Percentiles rank a stretch among this genome's conserved stretches.
Evolutionary conservation across 768 basidiomycete genomes (phyloP).

Genomic region (Asterophora lycoperdoides): DNA sequence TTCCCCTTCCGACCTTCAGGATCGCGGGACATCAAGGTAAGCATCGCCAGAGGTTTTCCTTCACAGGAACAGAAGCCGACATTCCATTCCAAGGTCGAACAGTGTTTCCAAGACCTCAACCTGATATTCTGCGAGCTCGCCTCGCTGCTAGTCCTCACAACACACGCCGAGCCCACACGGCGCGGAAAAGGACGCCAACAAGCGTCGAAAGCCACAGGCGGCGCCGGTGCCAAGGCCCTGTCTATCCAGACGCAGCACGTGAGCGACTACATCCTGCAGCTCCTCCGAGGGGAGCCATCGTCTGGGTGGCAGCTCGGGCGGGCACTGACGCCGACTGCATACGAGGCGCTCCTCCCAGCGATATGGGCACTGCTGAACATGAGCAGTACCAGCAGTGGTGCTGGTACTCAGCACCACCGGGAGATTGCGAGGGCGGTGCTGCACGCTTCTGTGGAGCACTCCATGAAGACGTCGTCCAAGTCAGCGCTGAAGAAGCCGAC

Average conservation of each 20-base stretch:
- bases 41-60: neutral
- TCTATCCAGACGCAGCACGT: slow-evolving; percentile 47
- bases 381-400: slow-evolving; percentile 16
- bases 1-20: slow-evolving; percentile 68
- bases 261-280: slow-evolving; percentile 54
- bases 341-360: slow-evolving; percentile 67
- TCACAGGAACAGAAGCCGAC: slow-evolving; percentile 1
- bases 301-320: slow-evolving; percentile 42
- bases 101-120: slow-evolving; percentile 66
- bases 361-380: slow-evolving; percentile 70
- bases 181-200: slow-evolving; percentile 18
- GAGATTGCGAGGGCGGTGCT: slow-evolving; percentile 36
- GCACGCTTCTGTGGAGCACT: slow-evolving; percentile 61
- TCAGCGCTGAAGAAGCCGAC: slow-evolving; percentile 63
- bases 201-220: neutral
- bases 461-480: slow-evolving; percentile 50
- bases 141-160: slow-evolving; percentile 53
- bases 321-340: slow-evolving; percentile 52
- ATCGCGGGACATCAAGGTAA: slow-evolving; percentile 57
- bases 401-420: slow-evolving; percentile 16
- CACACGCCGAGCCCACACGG: slow-evolving; percentile 18
- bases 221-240: slow-evolving; percentile 16
- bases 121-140: slow-evolving; percentile 75
- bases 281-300: slow-evolving; percentile 49
- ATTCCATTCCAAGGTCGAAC: slow-evolving; percentile 48